phyloP scores from a whole-genome alignment of 2,329 filamentous ascomycete genomes.

The Trichoderma harzianum region DNA sequence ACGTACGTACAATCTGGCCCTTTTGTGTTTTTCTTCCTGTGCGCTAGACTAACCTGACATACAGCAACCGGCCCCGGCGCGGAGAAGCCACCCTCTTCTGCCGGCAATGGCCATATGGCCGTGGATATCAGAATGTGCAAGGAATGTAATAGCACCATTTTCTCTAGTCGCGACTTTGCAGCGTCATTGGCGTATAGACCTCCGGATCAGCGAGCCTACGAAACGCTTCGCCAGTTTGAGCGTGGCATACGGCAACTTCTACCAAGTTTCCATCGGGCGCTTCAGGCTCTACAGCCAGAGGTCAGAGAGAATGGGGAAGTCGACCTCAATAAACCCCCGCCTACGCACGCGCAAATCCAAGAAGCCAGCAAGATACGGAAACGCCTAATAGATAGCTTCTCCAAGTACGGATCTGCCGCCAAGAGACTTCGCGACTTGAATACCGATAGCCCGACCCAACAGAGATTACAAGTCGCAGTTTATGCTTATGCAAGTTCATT shows the following conservation, averaged over 20 bases:
- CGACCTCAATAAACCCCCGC: constrained; percentile 41
- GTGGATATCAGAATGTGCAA: constrained; percentile 89
- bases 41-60: neutral
- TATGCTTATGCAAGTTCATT: constrained; percentile 81
- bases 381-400: constrained; percentile 81
- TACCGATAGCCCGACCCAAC: constrained; percentile 68
- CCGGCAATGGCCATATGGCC: constrained; percentile 51
- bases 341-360: constrained; percentile 65
- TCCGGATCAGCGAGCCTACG: constrained; percentile 75
- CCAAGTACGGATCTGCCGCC: constrained; percentile 80
- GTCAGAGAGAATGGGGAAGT: constrained; percentile 37
- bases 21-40: too few relatives aligned
- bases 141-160: constrained; percentile 68
- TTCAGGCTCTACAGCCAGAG: constrained; percentile 65
- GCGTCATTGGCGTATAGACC: constrained; percentile 65
- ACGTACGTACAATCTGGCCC: constrained; percentile 36
- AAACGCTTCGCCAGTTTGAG: constrained; percentile 82
- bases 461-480: constrained; percentile 73
- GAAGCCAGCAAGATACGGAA: constrained; percentile 90
- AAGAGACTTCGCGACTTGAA: constrained; percentile 76
- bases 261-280: constrained; percentile 77
- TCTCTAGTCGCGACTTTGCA: constrained; percentile 70
- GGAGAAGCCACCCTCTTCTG: constrained; percentile 37
- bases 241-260: constrained; percentile 77
- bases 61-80: constrained; percentile 33